Evolutionary conservation across 2,329 filamentous ascomycete species (phyloP), one percentile per base, ranked within the genome.

Genomic region (Penicillium griseofulvum): DNA sequence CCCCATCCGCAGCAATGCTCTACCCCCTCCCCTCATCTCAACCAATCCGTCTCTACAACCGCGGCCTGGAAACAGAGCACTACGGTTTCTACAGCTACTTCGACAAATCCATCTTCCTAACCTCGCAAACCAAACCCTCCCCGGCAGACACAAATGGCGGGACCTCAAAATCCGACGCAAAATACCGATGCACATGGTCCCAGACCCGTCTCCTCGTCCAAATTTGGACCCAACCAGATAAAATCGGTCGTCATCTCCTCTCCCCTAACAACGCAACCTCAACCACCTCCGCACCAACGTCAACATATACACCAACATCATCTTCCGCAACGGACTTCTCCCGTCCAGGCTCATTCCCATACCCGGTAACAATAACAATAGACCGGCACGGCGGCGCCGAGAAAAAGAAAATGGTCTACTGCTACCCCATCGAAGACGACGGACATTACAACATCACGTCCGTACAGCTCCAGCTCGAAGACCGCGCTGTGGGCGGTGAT

Each of bases 21-120:
- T 83, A 94, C 43, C 89, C 91, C 0, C 78, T 83, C 8, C 83
- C 88, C 0, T 75, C 80, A 0, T 75, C 78, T 56, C 94, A 97
- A 67, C 93, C 91, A 0, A 79, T 97, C 12, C 85, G 89, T 1
- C 82, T 97, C 1, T 97, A 87, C 71, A 90, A 97, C 71, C 88
- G 91, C 19, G 91, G 89, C 17, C 79, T 89, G 28, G 77, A 82
- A 2, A 87, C 87, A 0, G 93, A 97, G 71, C 91, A 96, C 74
- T 97, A 95, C 72, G 91, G 90, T 2, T 97, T 97, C 76, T 97
- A 96, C 76, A 89, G 84, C 0, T 95, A 96, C 78, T 97, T 89
- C 73, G 87, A 91, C 74, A 90, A 91, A 61, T 88, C 87, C 9
- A 90, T 96, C 60, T 96, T 93, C 77, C 80, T 96, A 58, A 85